Evolutionary conservation across 2,329 filamentous ascomycete species (phyloP), one percentile per base, ranked within the genome.

Genomic region (Elsinoe ampelina): DNA sequence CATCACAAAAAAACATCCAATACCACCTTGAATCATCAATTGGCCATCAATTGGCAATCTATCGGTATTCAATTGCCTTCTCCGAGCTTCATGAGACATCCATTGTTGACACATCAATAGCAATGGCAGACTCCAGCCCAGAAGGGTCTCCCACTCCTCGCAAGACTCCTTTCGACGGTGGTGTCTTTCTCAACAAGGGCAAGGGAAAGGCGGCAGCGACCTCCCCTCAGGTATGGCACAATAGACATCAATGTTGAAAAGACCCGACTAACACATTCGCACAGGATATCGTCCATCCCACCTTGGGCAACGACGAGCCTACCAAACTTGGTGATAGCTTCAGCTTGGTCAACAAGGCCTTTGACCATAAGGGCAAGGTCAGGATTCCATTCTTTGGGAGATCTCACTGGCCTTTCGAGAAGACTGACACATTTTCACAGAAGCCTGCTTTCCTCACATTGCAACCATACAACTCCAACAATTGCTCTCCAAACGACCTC

Each of bases 71-170:
- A 30, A 30, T 30, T 30, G 26, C 7, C 26, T 2, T 8, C 2
- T 8, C 26, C 7, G 26, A 30, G 26, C 26, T 30, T 30, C 7
- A 7, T 30, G 5, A 19, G 19, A 35, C n/a, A 19, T 8, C 10
- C 8, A 15, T 15, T 34, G 36, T 30, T 52, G 32, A 52, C 48
- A 39, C 30, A 8, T 19, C 38, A 38, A 55, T 51, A 48, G 71
- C 68, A 57, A 71, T 72, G 61, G 68, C 70, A 60, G 68, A 56
- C 19, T 32, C 41, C 48, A 51, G 48, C 35, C 41, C 69, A 58
- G 69, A 71, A 61, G 70, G 70, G 22, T 73, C 71, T 52, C 71
- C 71, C 30, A 72, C 70, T 35, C 71, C 70, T 30, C 71, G 71
- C 64, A 73, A 73, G 59, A 58, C 43, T 59, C 63, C 62, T 41